Evolutionary conservation across 2,329 filamentous ascomycete species (phyloP).

Genomic region (Colletotrichum sp.): DNA sequence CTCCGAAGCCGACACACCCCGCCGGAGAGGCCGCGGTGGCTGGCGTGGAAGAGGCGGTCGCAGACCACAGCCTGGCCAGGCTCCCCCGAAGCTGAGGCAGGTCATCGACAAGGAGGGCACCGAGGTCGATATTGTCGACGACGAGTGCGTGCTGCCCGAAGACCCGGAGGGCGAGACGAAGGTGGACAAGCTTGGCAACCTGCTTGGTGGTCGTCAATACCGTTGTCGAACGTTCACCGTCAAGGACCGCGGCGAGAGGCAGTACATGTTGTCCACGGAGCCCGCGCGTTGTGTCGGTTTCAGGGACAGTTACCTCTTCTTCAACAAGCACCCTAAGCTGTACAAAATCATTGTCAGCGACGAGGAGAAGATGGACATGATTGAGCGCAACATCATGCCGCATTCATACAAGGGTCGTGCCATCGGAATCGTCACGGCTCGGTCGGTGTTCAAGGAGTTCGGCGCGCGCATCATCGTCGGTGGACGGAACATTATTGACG

Average conservation of each 20-base stretch:
- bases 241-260: conserved; percentile 77
- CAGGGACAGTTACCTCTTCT: conserved; percentile 97
- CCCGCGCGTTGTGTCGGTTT: conserved; percentile 96
- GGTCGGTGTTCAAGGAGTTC: conserved; percentile 97
- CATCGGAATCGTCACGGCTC: conserved; percentile 94
- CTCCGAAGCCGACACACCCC: conserved; percentile 62
- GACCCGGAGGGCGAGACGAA: conserved; percentile 91
- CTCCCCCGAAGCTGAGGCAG: conserved; percentile 80
- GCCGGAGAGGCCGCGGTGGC: conserved; percentile 70
- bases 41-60: conserved; percentile 73
- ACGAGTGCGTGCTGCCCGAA: conserved; percentile 88
- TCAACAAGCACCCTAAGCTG: conserved; percentile 94
- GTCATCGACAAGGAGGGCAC: conserved; percentile 94
- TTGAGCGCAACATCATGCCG: conserved; percentile 92
- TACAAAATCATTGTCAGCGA: conserved; percentile 99
- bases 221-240: conserved; percentile 95
- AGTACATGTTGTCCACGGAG: conserved; percentile 99
- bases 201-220: conserved; percentile 87
- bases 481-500: conserved; percentile 83
- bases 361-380: conserved; percentile 95
- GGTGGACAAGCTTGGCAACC: conserved; percentile 86
- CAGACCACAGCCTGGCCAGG: conserved; percentile 72
- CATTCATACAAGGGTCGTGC: conserved; percentile 98
- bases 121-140: conserved; percentile 86
- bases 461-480: conserved; percentile 93